Conservation (phyloP, 176 grass and related monocot species). For the Dendrocalamus sinicus region DNA sequence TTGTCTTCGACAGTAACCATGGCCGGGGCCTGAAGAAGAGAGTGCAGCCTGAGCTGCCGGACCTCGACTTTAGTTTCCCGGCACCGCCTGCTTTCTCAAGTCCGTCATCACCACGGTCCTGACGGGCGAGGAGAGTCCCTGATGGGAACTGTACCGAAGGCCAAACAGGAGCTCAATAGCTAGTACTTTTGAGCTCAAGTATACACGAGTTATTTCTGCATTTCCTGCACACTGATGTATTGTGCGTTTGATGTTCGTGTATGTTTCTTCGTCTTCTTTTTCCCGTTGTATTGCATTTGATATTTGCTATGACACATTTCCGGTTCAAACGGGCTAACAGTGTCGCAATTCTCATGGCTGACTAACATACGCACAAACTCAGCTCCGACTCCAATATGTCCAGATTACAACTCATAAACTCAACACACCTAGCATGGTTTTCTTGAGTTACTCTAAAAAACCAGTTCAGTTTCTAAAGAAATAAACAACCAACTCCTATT, state of each 20-base stretch:
- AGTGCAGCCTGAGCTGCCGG: constrained; percentile 35
- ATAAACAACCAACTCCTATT: too few species aligned
- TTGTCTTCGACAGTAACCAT: constrained; percentile 51
- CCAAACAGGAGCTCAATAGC: neutral
- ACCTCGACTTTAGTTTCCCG: constrained; percentile 56
- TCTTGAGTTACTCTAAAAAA: too few species aligned
- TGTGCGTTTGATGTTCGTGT: neutral
- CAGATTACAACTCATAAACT: too few species aligned
- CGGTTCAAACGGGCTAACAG: neutral
- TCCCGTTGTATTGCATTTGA: neutral
- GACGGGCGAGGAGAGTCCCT: neutral
- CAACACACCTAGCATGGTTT: too few species aligned
- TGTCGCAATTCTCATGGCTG: neutral
- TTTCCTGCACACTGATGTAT: neutral
- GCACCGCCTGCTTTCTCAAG: constrained; percentile 41
- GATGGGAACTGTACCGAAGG: neutral
- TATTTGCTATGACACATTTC: constrained; percentile 7
- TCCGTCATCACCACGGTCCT: constrained; percentile 27
- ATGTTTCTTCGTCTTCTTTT: neutral
- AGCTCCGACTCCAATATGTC: too few species aligned
- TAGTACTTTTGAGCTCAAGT: neutral
- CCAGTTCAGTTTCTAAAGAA: too few species aligned
- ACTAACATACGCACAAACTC: too few species aligned
- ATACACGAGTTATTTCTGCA: neutral
- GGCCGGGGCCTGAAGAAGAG: constrained; percentile 32